phyloP scores from a whole-genome alignment of 176 grass and related monocot genomes.

The Tuctoria greenei region DNA sequence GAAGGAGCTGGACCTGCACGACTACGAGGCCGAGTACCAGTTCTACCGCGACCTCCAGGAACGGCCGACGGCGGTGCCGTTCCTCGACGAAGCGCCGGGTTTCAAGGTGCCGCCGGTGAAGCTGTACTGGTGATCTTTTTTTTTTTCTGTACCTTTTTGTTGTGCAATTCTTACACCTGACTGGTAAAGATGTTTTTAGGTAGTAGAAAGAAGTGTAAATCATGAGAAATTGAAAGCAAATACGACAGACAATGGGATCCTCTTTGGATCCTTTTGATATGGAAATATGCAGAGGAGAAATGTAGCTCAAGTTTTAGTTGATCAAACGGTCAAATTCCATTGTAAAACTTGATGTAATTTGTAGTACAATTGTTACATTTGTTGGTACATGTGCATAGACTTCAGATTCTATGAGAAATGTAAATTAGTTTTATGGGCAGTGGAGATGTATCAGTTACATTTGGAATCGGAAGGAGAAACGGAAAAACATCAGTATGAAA shows the following conservation, averaged over 20 bases:
- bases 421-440: background rate
- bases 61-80: constrained; percentile 48
- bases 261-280: background rate
- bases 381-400: no score
- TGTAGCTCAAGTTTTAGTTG: background rate
- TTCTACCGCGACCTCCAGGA: constrained; percentile 51
- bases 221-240: background rate
- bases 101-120: constrained; percentile 30
- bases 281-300: background rate
- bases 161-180: background rate
- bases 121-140: constrained; percentile 13
- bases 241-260: background rate
- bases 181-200: background rate
- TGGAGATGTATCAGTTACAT: background rate
- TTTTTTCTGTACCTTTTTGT: background rate
- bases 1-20: constrained; percentile 58
- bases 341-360: background rate
- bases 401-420: background rate
- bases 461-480: background rate
- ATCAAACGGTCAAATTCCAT: background rate
- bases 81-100: constrained; percentile 19
- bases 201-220: background rate
- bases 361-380: no score
- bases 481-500: no score
- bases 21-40: constrained; percentile 63